Evolutionary conservation across 257 asterid genomes (phyloP).

Genomic region (Fraxinus pennsylvanica): DNA sequence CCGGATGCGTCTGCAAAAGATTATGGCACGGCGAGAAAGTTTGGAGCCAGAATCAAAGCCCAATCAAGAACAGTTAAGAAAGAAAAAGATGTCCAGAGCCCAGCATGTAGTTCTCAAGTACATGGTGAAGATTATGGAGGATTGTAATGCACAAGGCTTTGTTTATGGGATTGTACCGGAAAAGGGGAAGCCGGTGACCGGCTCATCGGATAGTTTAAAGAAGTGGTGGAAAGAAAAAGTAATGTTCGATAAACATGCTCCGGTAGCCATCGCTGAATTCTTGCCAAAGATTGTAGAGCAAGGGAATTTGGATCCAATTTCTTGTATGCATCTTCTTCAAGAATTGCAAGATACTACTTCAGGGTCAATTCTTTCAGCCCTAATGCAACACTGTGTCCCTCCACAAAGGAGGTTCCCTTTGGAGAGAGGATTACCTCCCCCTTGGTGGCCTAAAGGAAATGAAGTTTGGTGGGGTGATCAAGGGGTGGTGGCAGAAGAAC

Average conservation of each 20-base stretch:
- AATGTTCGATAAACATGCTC: conserved; percentile 45
- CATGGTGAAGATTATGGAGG: conserved; percentile 72
- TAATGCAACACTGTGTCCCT: conserved; percentile 67
- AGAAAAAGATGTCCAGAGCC: conserved; percentile 57
- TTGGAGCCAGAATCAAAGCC: neutral
- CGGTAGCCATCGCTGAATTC: conserved; percentile 43
- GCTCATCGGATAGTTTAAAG: conserved; percentile 60
- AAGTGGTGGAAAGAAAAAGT: conserved; percentile 72
- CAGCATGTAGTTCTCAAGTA: conserved; percentile 60
- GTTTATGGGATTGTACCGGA: conserved; percentile 71
- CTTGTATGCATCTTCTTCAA: conserved; percentile 44
- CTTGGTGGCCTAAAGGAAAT: conserved; percentile 76
- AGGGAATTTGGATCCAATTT: conserved; percentile 19
- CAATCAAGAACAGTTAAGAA: conserved; percentile 40
- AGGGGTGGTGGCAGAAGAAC: conserved; percentile 37
- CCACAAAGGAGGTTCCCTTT: conserved; percentile 66
- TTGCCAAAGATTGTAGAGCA: conserved; percentile 36
- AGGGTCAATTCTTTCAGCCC: conserved; percentile 62
- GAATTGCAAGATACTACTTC: conserved; percentile 65
- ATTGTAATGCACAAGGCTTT: conserved; percentile 64
- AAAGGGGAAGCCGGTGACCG: conserved; percentile 54
- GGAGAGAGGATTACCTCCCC: conserved; percentile 58
- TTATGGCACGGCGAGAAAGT: conserved; percentile 29
- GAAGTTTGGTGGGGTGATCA: conserved; percentile 73
- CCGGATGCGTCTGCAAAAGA: conserved; percentile 41